Conservation (phyloP, 2,329 filamentous ascomycete genomes). For the Penicillium sp. region DNA sequence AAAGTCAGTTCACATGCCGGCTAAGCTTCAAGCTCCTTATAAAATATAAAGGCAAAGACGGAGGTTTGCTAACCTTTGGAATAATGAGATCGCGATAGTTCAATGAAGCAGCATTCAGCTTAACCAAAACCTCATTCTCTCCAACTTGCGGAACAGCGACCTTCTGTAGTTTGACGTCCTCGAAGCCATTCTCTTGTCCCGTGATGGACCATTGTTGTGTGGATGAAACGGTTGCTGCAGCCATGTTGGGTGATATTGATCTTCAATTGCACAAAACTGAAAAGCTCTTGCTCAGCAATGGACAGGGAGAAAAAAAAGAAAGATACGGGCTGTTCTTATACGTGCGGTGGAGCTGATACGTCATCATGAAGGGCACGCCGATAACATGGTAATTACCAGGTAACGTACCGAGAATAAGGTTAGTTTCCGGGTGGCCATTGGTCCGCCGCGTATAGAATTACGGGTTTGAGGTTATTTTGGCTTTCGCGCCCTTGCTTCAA, state of each 20-base stretch:
- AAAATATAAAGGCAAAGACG: slow-evolving; percentile 49
- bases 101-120: slow-evolving; percentile 50
- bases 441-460: no score
- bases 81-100: slow-evolving; percentile 51
- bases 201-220: slow-evolving; percentile 54
- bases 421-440: no score
- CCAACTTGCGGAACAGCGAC: slow-evolving; percentile 58
- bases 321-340: neutral
- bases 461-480: no score
- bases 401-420: no score
- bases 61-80: slow-evolving; percentile 47
- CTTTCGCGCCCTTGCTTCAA: no score
- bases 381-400: no score
- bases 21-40: neutral
- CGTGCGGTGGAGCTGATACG: no score
- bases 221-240: slow-evolving; percentile 35
- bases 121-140: slow-evolving; percentile 69
- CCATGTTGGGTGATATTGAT: slow-evolving; percentile 23
- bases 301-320: neutral
- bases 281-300: neutral
- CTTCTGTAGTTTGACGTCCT: slow-evolving; percentile 54
- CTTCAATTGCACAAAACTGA: no score
- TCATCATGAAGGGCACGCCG: no score
- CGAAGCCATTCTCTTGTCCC: slow-evolving; percentile 53
- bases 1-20: slow-evolving; percentile 32